phyloP scores from a whole-genome alignment of 2,329 filamentous ascomycete genomes.

The Colletotrichum tamarilloi region DNA sequence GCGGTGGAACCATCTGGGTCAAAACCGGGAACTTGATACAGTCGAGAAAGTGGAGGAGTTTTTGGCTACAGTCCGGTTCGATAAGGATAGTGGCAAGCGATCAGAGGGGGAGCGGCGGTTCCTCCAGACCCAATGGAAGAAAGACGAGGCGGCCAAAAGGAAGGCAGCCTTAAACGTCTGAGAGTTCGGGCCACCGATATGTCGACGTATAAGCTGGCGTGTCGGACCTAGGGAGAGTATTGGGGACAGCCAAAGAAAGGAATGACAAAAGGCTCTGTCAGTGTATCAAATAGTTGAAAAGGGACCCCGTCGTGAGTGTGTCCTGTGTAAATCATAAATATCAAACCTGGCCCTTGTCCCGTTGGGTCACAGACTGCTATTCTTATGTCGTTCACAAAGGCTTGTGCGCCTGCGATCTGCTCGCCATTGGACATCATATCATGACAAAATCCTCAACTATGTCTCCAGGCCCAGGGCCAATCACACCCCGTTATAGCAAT shows the following conservation, averaged over 20 bases:
- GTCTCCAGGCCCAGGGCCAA: too few relatives aligned
- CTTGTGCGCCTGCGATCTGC: not conserved
- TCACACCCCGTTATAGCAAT: constrained; percentile 5
- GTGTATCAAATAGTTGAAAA: constrained; percentile 13
- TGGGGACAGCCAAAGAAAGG: not conserved
- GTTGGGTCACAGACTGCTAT: not conserved
- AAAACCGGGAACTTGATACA: constrained; percentile 60
- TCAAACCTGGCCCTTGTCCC: not conserved
- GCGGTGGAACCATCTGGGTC: constrained; percentile 67
- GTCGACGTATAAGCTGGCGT: not conserved
- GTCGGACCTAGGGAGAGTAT: not conserved
- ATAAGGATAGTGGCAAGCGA: constrained; percentile 31
- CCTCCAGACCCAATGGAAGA: constrained; percentile 15
- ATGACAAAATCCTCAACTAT: not conserved
- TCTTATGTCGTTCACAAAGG: not conserved
- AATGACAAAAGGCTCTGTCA: not conserved
- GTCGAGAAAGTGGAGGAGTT: constrained; percentile 68
- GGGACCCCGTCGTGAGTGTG: not conserved
- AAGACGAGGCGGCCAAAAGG: constrained; percentile 7
- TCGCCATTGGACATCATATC: not conserved
- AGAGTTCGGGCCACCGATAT: not conserved
- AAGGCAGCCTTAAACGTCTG: not conserved
- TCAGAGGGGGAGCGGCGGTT: constrained; percentile 29
- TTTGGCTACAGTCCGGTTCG: constrained; percentile 63
- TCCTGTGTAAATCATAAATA: not conserved